phyloP scores from a whole-genome alignment of 2,329 filamentous ascomycete genomes.

The Leptographium wingfieldii region DNA sequence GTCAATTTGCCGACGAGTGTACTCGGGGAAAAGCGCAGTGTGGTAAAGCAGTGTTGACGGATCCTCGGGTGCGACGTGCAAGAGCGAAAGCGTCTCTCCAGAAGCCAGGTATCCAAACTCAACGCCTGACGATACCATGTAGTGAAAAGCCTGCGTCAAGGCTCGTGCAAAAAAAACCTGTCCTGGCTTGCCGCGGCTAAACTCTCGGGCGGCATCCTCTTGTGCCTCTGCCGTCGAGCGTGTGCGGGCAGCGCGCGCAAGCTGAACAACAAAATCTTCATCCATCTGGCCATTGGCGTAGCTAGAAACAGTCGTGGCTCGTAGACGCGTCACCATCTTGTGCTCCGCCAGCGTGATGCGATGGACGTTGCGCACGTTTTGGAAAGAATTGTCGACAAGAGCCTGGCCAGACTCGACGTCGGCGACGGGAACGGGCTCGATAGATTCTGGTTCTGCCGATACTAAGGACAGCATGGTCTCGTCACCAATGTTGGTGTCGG shows the following conservation, averaged over 20 bases:
- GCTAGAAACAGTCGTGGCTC: too few species aligned
- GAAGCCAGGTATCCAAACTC: constrained; percentile 1
- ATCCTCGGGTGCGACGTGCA: not conserved
- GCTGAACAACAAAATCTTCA: not conserved
- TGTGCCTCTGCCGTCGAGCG: too few species aligned
- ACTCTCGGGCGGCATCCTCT: not conserved
- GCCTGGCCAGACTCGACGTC: not conserved
- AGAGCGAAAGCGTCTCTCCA: not conserved
- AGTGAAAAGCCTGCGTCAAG: constrained; percentile 1
- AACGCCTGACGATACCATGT: not conserved
- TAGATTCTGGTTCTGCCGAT: too few species aligned
- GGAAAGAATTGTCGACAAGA: not conserved
- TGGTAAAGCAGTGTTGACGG: not conserved
- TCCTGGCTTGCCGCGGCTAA: not conserved
- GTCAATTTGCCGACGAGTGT: not conserved
- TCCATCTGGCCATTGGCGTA: not conserved
- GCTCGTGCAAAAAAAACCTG: constrained; percentile 1
- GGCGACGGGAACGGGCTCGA: not conserved
- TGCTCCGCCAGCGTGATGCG: too few species aligned
- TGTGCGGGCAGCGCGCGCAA: not conserved
- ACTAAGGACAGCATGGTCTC: too few species aligned
- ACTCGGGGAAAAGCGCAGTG: not conserved
- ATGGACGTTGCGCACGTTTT: not conserved
- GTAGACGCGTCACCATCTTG: too few species aligned
- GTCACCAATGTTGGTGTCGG: too few species aligned